Base-by-base conservation (phyloP, 1,284 basidiomycete genomes). In the Puccinia polysora region DNA sequence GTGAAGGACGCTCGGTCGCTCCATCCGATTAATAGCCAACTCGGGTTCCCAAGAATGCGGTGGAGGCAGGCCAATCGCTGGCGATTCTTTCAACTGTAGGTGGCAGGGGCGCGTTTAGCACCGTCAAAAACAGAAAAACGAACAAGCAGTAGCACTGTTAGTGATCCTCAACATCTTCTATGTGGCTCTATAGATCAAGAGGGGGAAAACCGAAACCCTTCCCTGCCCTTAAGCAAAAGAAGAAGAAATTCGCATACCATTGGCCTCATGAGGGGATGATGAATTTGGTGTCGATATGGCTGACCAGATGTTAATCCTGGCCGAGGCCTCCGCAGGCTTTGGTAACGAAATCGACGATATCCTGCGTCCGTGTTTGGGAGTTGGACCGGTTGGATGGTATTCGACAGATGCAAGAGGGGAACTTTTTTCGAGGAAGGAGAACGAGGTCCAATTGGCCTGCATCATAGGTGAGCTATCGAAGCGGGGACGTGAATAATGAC, bases 291-390 rank as follows among this genome's bases (percentile, higher is more conserved):
- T n/a, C 8, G 38, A 43, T 34, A 60, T 14, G 20, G 40, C 49
- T 40, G 63, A 65, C 63, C 63, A 65, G n/a, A 65, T 65, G 15
- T 65, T 65, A 5, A 52, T 40, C 8, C 53, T 65, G 4, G 32
- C 6, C 0, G 63, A 53, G 23, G 25, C 63, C 34, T 68, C 65
- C 6, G 55, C 43, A 20, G 65, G 65, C 38, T 68, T 68, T 20
- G 65, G 65, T n/a, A 68, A 45, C n/a, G 55, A 68, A 2, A 68
- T 30, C n/a, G 65, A 68, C n/a, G 65, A 53, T 38, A 55, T 32
- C 38, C 65, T 36, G n/a, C 25, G 18, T 12, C 53, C 53, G 32
- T 58, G 52, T 30, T 34, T 55, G 43, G 45, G 45, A 63, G 8
- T 10, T 14, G 38, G 60, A 8, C 38, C 59, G 15, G 25, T 23